Conservation (phyloP, 108 stramenopile species). For the Discostella pseudostelligera region DNA sequence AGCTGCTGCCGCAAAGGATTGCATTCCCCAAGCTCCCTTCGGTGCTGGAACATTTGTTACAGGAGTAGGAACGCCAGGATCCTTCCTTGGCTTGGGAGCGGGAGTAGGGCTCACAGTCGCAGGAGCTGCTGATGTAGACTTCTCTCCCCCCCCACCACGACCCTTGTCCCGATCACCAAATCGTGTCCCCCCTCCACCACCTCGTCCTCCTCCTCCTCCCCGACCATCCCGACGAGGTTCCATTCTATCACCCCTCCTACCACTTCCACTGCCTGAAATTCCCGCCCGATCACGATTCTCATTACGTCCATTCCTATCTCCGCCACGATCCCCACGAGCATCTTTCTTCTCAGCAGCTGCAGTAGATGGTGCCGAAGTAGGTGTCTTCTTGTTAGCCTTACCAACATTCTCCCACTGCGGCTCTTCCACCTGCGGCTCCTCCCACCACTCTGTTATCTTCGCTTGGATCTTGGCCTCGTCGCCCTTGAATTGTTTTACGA, state of each 20-base stretch:
- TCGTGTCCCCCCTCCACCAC: constrained; percentile 39
- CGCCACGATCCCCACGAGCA: constrained; percentile 48
- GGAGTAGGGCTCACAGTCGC: constrained; percentile 26
- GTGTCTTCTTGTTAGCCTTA: constrained; percentile 52
- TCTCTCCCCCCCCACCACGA: constrained; percentile 20
- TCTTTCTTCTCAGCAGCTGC: constrained; percentile 28
- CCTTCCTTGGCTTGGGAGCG: constrained; percentile 21
- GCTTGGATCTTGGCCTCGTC: constrained; percentile 74
- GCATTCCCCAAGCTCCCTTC: constrained; percentile 70
- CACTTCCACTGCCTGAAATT: constrained; percentile 17
- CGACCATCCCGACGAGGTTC: constrained; percentile 41
- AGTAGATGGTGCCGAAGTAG: neutral
- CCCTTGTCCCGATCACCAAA: constrained; percentile 25
- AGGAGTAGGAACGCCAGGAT: constrained; percentile 48
- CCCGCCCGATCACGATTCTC: constrained; percentile 13
- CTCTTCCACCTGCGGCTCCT: constrained; percentile 56
- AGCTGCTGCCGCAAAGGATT: constrained; percentile 25
- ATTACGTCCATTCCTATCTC: neutral
- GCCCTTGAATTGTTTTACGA: constrained; percentile 78
- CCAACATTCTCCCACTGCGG: constrained; percentile 81
- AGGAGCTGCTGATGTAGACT: constrained; percentile 7
- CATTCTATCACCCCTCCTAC: constrained; percentile 20
- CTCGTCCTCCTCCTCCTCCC: constrained; percentile 42
- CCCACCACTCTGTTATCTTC: constrained; percentile 81
- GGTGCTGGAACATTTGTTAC: constrained; percentile 48